Evolutionary conservation across 257 asterid genomes (phyloP), one percentile per base, ranked within the genome.

Genomic region (Capsicum rhomboideum): DNA sequence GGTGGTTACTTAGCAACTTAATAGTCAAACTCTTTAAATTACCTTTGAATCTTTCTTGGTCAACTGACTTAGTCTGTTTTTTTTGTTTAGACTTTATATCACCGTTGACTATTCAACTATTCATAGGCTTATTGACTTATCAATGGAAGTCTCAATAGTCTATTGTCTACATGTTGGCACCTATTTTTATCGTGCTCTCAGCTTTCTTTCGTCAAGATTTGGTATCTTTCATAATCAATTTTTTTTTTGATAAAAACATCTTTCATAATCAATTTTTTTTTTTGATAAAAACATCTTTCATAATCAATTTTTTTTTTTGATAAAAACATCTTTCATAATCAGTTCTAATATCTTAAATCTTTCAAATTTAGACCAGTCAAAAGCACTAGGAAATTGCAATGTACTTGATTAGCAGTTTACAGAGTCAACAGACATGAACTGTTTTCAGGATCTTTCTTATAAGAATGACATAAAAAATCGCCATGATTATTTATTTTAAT

Each of bases 11-110:
- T 26, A 0, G 63, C 26, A 77, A 50, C 44, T 77, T 58, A 50
- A 26, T 21, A 18, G 61, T 18, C 81, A 75, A 49, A 50, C 2
- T 34, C 81, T 50, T 1, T 75, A 23, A 75, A 75, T 26, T 49
- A 0, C 61, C 23, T 26, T 49, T 49, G 81, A 50, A 49, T 23
- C 59, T 75, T 74, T 75, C 81, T 20, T 5, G 67, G 81, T 80
- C 81, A 83, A 49, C 37, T 78, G 79, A 78, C 82, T 68, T 86
- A 34, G 86, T 42, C 78, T 58, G 58, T 50, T 29, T 79, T 46
- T 79, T 26, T 58, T 17, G 26, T 34, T 61, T 50, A 23, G 81
- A 75, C 80, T 75, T 75, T 26, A 14, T 26, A 10, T 50, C 44
- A 49, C 26, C 81, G 16, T 20, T 49, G 68, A 55, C 10, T 42